Evolutionary conservation across 2,329 filamentous ascomycete genomes (phyloP), one percentile per base, ranked within the genome.

Genomic region (Fusarium poae): DNA sequence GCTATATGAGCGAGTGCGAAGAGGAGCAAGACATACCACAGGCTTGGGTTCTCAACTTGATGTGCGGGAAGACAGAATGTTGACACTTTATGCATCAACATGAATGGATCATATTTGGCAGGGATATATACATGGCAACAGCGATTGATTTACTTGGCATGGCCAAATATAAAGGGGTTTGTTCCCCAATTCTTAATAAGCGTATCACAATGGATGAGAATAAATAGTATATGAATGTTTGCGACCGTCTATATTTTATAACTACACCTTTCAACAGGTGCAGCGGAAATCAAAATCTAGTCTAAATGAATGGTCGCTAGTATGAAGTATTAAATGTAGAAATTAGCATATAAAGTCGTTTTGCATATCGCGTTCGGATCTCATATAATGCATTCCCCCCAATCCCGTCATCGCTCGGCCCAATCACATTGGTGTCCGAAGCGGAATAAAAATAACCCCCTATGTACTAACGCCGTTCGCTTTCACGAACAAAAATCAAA

Each of bases 31-130:
- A 74, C 30, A 62, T 69, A n/a, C 76, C 75, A 15, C 75, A 78
- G 30, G 56, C 76, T 46, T 78, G 77, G 76, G 75, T 79, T 8
- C 67, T 78, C 44, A 62, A 76, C 43, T 44, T 71, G 30, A 61
- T 69, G 23, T 71, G 51, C 20, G 59, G 48, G 34, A 70, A 54
- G 40, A 21, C 42, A 29, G 46, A 37, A 27, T 56, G 34, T 37
- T 65, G 30, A 53, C 37, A 9, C 3, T 18, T 42, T 56, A 12
- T 12, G n/a, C 10, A 39, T 40, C 3, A 37, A 25, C 18, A 27
- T 27, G 15, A 12, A n/a, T 27, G 12, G 18, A 15, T 23, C 18
- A 39, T 6, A 30, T 30, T 43, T 39, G 6, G 4, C 23, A 10
- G 6, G 25, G 12, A 39, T 20, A 39, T 13, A 13, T 16, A n/a